Evolutionary conservation across 805 yeast genomes (phyloP).

Genomic region (Wickerhamiella dianesei): DNA sequence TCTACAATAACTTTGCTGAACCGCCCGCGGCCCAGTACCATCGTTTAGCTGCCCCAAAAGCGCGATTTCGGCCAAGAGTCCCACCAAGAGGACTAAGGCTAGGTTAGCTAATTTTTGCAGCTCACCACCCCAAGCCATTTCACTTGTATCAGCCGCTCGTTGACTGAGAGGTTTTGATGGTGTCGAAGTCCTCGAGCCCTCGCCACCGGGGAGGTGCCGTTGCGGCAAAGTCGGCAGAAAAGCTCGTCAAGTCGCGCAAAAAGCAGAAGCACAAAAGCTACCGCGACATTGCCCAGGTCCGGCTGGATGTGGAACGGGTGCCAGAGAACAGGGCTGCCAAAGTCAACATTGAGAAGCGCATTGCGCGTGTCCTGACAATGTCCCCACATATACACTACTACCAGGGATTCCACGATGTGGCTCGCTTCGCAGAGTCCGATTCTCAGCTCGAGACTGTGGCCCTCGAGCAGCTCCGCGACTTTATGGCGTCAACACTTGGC

Average conservation of each 20-base stretch:
- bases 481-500: conserved; percentile 58
- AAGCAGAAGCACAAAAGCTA: conserved; percentile 1
- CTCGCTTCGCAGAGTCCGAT: conserved; percentile 36
- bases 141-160: not conserved
- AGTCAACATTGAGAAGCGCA: conserved; percentile 22
- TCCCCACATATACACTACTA: conserved; percentile 60
- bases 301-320: conserved; percentile 64
- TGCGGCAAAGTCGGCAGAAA: not conserved
- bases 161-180: too few species aligned
- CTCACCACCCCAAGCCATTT: too few species aligned
- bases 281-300: conserved; percentile 62
- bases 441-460: conserved; percentile 24
- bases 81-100: not conserved
- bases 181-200: not conserved
- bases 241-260: not conserved
- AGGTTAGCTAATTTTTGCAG: not conserved
- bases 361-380: conserved; percentile 38
- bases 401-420: conserved; percentile 89
- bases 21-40: conserved; percentile 30
- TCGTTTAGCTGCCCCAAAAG: too few species aligned
- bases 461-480: conserved; percentile 61
- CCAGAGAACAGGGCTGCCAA: conserved; percentile 29
- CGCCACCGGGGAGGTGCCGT: not conserved
- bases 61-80: too few species aligned
- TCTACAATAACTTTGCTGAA: conserved; percentile 30